Base-by-base conservation (phyloP, 805 yeast genomes). In the Candida ponderosae region DNA sequence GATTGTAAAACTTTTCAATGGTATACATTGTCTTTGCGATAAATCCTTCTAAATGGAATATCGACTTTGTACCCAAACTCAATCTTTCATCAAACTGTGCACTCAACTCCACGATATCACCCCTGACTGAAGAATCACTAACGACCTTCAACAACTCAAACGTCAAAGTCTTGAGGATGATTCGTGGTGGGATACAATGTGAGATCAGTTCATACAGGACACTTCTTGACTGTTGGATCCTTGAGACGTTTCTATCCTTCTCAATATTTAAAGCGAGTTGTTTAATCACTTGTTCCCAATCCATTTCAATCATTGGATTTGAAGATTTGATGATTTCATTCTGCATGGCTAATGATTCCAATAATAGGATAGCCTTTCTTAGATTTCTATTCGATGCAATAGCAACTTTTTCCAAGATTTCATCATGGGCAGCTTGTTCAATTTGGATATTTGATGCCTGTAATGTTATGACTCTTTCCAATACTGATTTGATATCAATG, bases 11-110 rank as follows among this genome's bases (percentile, higher is more conserved):
- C 19, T 48, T 62, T 48, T 82, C 93, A 35, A 83, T 56, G 8
- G 71, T 71, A 31, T 86, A 83, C 97, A 93, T 90, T 2, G 79
- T 76, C 54, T 75, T 81, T 1, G 97, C 96, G 16, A 85, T 74
- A 54, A 87, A 93, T 2, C 97, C 98, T 63, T 93, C 98, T 38
- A 93, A 62, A 61, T 93, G 98, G 60, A 86, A 93, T 11, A 93
- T 90, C 29, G 88, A 85, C 59, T 93, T 93, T 41, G 74, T 74
- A 3, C 97, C 98, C 40, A 83, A 62, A 40, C 88, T 76, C 41
- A 93, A 67, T 40, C 98, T 72, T 51, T 93, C 96, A 54, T 93
- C 98, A 50, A 76, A 81, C 1, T 68, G 53, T 2, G 95, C 73
- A 3, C 82, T 81, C 5, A 76, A 60, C 8, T 72, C 72, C 10